Evolutionary conservation across 2,329 filamentous ascomycete genomes (phyloP).

Genomic region (Chrysoporthe cubensis): DNA sequence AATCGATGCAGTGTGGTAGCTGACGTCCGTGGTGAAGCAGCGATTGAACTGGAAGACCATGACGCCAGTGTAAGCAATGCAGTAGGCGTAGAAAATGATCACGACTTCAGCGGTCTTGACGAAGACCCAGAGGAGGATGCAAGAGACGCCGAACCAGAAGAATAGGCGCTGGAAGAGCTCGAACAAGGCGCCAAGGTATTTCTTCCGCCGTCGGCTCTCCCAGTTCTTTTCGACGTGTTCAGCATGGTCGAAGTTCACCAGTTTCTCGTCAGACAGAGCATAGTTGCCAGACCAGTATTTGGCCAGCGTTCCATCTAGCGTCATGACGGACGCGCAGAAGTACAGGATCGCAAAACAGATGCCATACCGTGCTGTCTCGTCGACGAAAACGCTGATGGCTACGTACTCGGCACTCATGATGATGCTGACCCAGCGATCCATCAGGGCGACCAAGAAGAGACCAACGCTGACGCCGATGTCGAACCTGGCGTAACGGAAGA

Average conservation of each 20-base stretch:
- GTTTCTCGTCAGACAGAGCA: conserved; percentile 40
- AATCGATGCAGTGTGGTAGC: conserved; percentile 40
- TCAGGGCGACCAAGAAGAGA: conserved; percentile 43
- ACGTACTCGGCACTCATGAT: conserved; percentile 39
- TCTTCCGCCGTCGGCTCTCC: conserved; percentile 31
- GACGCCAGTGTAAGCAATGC: conserved; percentile 41
- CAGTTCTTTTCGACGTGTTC: conserved; percentile 32
- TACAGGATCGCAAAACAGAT: conserved; percentile 46
- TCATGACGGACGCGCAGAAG: conserved; percentile 44
- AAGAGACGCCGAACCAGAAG: conserved; percentile 39
- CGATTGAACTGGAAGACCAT: conserved; percentile 47
- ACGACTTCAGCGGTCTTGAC: conserved; percentile 38
- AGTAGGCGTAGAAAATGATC: conserved; percentile 41
- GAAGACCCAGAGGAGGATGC: conserved; percentile 41
- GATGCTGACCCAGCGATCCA: conserved; percentile 45
- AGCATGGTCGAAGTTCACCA: conserved; percentile 36
- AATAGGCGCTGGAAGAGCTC: conserved; percentile 38
- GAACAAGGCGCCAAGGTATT: conserved; percentile 35
- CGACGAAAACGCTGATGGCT: conserved; percentile 37
- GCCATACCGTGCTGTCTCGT: conserved; percentile 39
- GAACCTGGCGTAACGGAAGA: conserved; percentile 42
- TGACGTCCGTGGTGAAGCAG: conserved; percentile 43
- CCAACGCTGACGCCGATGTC: conserved; percentile 43
- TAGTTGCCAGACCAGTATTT: conserved; percentile 42
- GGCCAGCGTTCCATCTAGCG: conserved; percentile 42